Conservation (phyloP, 176 grass and related monocot genomes). For the Stipa capillata region DNA sequence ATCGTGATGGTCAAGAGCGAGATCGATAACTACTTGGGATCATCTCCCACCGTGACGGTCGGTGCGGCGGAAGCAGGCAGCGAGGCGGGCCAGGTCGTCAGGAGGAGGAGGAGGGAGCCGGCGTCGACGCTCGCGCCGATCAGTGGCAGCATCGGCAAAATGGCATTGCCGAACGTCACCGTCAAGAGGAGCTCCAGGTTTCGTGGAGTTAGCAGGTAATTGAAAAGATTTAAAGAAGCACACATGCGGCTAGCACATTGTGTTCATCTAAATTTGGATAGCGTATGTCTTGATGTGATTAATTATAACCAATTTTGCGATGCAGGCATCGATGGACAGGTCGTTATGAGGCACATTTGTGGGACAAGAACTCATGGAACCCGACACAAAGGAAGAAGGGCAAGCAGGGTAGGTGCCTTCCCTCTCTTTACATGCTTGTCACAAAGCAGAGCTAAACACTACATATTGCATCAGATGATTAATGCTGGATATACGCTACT, state of each 20-base stretch:
- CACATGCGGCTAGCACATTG: not conserved
- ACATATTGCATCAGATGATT: not conserved
- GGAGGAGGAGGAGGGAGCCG: slow-evolving; percentile 35
- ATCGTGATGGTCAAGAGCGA: slow-evolving; percentile 45
- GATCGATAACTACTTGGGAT: slow-evolving; percentile 20
- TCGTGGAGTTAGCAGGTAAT: slow-evolving; percentile 60
- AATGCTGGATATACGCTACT: not conserved
- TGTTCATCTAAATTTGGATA: not conserved
- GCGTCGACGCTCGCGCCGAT: not conserved
- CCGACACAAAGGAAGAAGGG: slow-evolving; percentile 68
- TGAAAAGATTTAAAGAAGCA: not conserved
- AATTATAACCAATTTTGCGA: too few species aligned
- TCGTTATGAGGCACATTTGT: slow-evolving; percentile 63
- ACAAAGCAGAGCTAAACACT: not conserved
- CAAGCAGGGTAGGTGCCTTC: slow-evolving; percentile 40
- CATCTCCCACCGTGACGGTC: not conserved
- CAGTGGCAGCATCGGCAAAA: slow-evolving; percentile 23
- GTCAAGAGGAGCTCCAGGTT: slow-evolving; percentile 70
- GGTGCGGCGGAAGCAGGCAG: not conserved
- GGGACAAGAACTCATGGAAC: slow-evolving; percentile 74
- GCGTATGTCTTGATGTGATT: not conserved
- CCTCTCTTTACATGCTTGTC: not conserved
- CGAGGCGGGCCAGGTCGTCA: slow-evolving; percentile 4
- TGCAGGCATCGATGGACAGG: slow-evolving; percentile 67
- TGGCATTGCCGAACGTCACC: slow-evolving; percentile 1